phyloP scores from a whole-genome alignment of 805 yeast species.

The Nakazawaea populi region DNA sequence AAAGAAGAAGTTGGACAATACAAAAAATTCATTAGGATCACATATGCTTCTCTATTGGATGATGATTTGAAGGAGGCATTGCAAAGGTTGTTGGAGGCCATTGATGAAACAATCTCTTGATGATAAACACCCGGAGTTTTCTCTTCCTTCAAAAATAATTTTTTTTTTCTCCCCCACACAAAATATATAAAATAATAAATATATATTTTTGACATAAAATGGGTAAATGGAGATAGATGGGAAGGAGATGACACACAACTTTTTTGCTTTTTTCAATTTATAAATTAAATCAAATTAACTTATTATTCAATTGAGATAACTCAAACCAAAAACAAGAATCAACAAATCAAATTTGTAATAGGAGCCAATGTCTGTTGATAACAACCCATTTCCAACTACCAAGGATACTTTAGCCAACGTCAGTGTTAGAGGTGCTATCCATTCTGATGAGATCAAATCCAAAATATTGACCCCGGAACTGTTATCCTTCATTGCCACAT shows the following conservation, averaged over 20 bases:
- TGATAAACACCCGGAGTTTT: neutral
- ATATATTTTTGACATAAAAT: too few species aligned
- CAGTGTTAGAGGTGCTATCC: constrained; percentile 46
- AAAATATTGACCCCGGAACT: constrained; percentile 54
- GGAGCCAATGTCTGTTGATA: neutral
- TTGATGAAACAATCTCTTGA: constrained; percentile 30
- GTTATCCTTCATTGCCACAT: constrained; percentile 57
- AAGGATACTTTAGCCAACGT: constrained; percentile 43
- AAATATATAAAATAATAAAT: too few species aligned
- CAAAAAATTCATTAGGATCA: constrained; percentile 48
- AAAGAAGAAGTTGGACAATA: constrained; percentile 25
- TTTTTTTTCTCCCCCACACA: neutral
- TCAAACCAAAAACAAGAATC: neutral
- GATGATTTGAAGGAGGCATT: constrained; percentile 46
- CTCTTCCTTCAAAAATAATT: neutral
- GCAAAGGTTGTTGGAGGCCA: constrained; percentile 44
- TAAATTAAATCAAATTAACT: too few species aligned
- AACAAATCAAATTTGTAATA: neutral
- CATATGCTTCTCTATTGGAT: constrained; percentile 48
- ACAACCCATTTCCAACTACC: constrained; percentile 38
- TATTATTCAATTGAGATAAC: neutral
- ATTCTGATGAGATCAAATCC: constrained; percentile 39
- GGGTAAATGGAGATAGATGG: too few species aligned
- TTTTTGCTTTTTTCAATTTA: too few species aligned
- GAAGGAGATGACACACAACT: too few species aligned